Evolutionary conservation across 495 filamentous ascomycete species (phyloP).

Genomic region (Echria macrotheca): DNA sequence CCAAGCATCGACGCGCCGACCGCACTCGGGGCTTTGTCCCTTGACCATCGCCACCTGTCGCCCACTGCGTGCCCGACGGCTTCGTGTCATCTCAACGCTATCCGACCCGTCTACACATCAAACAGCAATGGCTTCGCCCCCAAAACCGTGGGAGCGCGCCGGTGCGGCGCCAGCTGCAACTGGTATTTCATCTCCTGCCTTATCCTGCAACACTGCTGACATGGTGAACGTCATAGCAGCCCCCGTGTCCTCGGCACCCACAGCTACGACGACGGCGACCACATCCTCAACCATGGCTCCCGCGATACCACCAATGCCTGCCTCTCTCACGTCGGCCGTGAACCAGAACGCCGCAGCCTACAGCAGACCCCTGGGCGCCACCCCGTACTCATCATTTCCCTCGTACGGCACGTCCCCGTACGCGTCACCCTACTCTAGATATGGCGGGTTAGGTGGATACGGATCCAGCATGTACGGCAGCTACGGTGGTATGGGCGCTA

Average conservation of each 20-base stretch:
- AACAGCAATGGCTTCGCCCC: conserved; percentile 66
- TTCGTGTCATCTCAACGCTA: too few species aligned
- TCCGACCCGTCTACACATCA: too few species aligned
- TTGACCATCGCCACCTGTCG: not conserved
- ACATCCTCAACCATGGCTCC: conserved; percentile 50
- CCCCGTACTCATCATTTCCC: conserved; percentile 55
- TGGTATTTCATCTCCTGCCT: conserved; percentile 31
- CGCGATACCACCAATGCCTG: conserved; percentile 73
- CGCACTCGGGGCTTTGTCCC: not conserved
- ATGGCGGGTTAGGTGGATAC: conserved; percentile 34
- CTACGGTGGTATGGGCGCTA: conserved; percentile 39
- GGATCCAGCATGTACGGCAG: conserved; percentile 40
- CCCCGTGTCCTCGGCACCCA: conserved; percentile 27
- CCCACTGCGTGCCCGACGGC: too few species aligned
- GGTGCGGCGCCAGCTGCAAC: conserved; percentile 54
- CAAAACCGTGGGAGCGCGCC: conserved; percentile 91
- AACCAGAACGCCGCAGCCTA: conserved; percentile 81
- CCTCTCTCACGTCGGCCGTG: conserved; percentile 67
- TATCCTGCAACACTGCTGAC: not conserved
- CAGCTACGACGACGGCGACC: conserved; percentile 14
- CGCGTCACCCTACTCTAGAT: conserved; percentile 42
- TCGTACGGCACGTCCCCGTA: conserved; percentile 42
- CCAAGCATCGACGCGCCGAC: not conserved
- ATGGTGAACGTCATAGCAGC: conserved; percentile 31
- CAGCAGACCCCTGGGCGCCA: conserved; percentile 39